Evolutionary conservation across 1,284 basidiomycete species (phyloP), one percentile per base, ranked within the genome.

Genomic region (Sporisorium scitamineum): DNA sequence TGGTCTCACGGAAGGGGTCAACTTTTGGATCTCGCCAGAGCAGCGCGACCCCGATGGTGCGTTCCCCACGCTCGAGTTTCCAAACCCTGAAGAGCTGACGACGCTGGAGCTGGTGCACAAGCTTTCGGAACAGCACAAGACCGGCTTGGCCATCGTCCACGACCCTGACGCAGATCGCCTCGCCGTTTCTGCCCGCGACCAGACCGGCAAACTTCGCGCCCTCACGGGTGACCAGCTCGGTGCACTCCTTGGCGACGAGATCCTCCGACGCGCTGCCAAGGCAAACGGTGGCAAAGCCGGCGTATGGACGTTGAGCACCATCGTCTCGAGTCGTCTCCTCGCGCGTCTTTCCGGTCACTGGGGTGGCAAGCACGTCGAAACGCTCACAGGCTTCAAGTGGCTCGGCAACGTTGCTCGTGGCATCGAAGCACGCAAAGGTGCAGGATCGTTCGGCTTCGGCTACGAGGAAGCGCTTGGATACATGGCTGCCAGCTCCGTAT

Each of bases 391-490:
- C 2, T 82, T 82, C 80, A 82, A 82, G 64, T 82, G 80, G 80
- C 79, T 82, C 47, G 80, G 80, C 10, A 69, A 76, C 27, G 77
- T 78, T 0, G 80, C 80, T 11, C 63, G 65, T 16, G 62, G 60
- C 13, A 71, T 80, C 22, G 64, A 77, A 26, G 69, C 60, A 1
- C 53, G 70, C 1, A 56, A 77, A 41, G 79, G 79, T 32, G 48
- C 61, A 5, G 69, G 76, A 4, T 60, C 71, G 11, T 82, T 82
- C 54, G 69, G 67, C 2, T 81, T 81, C 31, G 80, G 77, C 6
- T 82, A 82, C 70, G 80, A 82, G 41, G 80, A 82, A 39, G 80
- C 80, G n/a, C 62, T 82, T 4, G 80, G 80, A 0, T 82, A 82
- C 73, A 80, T 82, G 78, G 77, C 70, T 26, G 61, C 68, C 13